phyloP scores from a whole-genome alignment of 176 grass and related monocot genomes.

The Rhynchospora breviuscula region DNA sequence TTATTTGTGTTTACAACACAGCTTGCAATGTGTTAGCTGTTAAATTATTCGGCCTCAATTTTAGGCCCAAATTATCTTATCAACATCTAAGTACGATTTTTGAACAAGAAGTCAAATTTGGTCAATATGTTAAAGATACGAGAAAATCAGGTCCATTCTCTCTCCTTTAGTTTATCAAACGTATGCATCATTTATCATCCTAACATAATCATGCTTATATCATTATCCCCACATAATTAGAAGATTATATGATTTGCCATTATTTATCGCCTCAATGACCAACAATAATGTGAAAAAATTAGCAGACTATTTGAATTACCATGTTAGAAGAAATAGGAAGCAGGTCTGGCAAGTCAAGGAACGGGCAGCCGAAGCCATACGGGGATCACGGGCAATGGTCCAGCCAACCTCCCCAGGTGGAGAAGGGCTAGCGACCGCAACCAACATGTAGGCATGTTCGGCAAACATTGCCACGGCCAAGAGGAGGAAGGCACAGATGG shows the following conservation, averaged over 20 bases:
- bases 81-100: background rate
- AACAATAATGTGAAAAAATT: background rate
- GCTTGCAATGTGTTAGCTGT: background rate
- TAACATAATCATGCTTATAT: background rate
- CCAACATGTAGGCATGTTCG: slow-evolving; percentile 83
- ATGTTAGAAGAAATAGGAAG: slow-evolving; percentile 76
- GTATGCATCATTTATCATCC: background rate
- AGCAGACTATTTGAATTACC: slow-evolving; percentile 17
- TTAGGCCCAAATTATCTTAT: background rate
- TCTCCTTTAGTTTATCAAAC: background rate
- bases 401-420: slow-evolving; percentile 12
- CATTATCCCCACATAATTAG: background rate
- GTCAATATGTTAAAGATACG: background rate
- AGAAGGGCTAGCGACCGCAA: slow-evolving; percentile 23
- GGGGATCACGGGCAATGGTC: slow-evolving; percentile 37
- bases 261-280: background rate
- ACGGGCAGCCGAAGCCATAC: slow-evolving; percentile 14
- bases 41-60: background rate
- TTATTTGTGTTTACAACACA: too few species aligned
- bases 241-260: background rate
- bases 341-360: slow-evolving; percentile 52
- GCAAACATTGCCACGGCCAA: slow-evolving; percentile 85
- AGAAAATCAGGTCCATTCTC: background rate
- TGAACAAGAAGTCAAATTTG: background rate
- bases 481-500: slow-evolving; percentile 72